Base-by-base conservation (phyloP, 345 rosid species). In the Lepidium sativum region DNA sequence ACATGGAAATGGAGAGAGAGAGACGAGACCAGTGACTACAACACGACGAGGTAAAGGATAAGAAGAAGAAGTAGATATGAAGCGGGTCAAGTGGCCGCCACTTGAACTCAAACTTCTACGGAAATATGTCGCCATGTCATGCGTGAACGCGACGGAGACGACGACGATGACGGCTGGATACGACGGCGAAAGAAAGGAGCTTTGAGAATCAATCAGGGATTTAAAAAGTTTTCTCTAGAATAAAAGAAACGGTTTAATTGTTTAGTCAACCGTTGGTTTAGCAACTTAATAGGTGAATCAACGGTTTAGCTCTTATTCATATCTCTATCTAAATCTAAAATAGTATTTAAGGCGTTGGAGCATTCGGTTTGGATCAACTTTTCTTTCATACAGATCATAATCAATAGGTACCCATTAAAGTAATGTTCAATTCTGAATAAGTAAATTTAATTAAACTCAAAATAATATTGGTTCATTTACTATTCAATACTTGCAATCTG, bases 21-120 rank as follows among this genome's bases (percentile, higher is more conserved):
- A 8, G 41, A 21, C 4, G 41, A 21, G 65, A 92, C 97, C 98
- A 9, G 97, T 89, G 78, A 92, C 85, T 59, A 86, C 98, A 20
- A 92, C 98, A 77, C 96, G 78, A 25, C 95, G 89, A 60, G 73
- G 69, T 47, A 80, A 38, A 51, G 70, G 25, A 29, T 71, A 50
- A 29, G 81, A 69, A 37, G n/a, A n/a, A n/a, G 78, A 69, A 38
- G 84, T 72, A 35, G 79, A 68, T 49, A 79, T 21, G 61, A 21
- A 64, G 31, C 63, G 83, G 37, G 61, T 34, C 54, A 40, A 63
- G 25, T 39, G 75, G n/a, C n/a, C 61, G 50, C 54, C 76, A 61
- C 35, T 53, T 6, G 74, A 20, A 33, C 58, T 44, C 40, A 69
- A 63, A 33, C 71, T 52, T 70, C 79, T 72, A 11, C 86, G 84